A percentile compares a stretch with the other conserved stretches of the same genome.
Conservation (phyloP, 2,329 filamentous ascomycete species). For the Fusarium oxysporum region DNA sequence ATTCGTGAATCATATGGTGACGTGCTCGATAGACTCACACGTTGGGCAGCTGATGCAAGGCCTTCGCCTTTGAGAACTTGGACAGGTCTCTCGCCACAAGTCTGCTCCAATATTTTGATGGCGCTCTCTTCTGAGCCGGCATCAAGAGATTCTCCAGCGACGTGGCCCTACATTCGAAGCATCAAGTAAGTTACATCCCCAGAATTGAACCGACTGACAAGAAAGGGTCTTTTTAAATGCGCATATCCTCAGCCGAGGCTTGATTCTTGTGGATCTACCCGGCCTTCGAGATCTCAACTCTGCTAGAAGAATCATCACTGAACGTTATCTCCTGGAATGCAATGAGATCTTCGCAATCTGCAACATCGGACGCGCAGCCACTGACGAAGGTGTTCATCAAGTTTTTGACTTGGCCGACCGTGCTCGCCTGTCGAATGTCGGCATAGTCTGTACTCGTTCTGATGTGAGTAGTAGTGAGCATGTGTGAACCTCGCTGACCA, state of each 20-base stretch:
- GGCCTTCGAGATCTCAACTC: constrained; percentile 61
- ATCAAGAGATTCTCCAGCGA: constrained; percentile 30
- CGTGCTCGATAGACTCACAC: constrained; percentile 36
- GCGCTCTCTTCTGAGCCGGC: constrained; percentile 53
- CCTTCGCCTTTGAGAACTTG: constrained; percentile 6
- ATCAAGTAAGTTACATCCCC: constrained; percentile 50
- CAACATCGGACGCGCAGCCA: constrained; percentile 55
- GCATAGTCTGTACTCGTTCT: constrained; percentile 58
- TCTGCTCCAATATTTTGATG: constrained; percentile 51
- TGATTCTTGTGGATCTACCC: constrained; percentile 59
- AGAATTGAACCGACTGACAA: constrained; percentile 14
- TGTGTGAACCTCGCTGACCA: not conserved
- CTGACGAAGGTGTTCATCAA: constrained; percentile 54
- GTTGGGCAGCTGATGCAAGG: constrained; percentile 38
- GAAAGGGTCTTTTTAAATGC: constrained; percentile 58
- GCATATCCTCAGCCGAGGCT: constrained; percentile 60
- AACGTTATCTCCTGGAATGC: constrained; percentile 58
- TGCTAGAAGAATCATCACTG: constrained; percentile 57
- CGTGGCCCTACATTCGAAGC: constrained; percentile 60
- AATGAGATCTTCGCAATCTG: constrained; percentile 61
- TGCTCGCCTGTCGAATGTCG: constrained; percentile 53
- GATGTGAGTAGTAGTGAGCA: constrained; percentile 47
- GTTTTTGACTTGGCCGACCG: constrained; percentile 56
- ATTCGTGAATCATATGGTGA: constrained; percentile 1
- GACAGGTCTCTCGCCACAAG: constrained; percentile 10